Evolutionary conservation across 2,329 filamentous ascomycete species (phyloP), one percentile per base, ranked within the genome.

Genomic region (Sphaerulina vaccinii): DNA sequence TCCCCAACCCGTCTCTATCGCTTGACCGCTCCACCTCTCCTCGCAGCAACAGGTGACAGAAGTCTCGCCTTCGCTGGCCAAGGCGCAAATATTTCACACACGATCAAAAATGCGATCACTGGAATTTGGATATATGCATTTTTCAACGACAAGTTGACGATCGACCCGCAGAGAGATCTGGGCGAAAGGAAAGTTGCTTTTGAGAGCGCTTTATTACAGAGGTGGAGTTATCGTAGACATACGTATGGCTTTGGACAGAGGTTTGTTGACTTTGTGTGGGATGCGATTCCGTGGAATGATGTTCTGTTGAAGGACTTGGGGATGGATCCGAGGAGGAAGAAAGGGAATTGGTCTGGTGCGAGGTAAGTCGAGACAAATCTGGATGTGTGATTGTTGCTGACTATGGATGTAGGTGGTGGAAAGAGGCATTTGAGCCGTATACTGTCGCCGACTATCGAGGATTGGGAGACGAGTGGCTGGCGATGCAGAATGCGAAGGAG

Each of bases 371-470:
- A n/a, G 16, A 21, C 16, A 10, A 19, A 22, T 21, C 2, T 41
- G 38, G 18, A 22, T 29, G 27, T 7, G 27, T 29, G 2, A 41
- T 4, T 7, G 21, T 23, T 22, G 11, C 18, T 8, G 16, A 18
- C 11, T 41, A 27, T 16, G 8, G 21, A 16, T 41, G 38, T 13
- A 45, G 45, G 35, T 49, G 47, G 51, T 49, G 48, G 33, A 43
- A 38, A n/a, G 50, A 53, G 39, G 24, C 19, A n/a, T 56, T 53
- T 41, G 50, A 54, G 43, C 47, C 51, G 19, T 57, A 54, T 49
- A 42, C 18, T 19, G 18, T 43, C 21, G 42, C 6, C 24, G 54
- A 57, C 37, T 54, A 57, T 51, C 27, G 47, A 16, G 47, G 54
- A 23, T 9, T 57, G 24, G 47, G 36, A 29, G 43, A 48, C 10